Base-by-base conservation (phyloP, 257 asterid genomes). In the Solanum pimpinellifolium region DNA sequence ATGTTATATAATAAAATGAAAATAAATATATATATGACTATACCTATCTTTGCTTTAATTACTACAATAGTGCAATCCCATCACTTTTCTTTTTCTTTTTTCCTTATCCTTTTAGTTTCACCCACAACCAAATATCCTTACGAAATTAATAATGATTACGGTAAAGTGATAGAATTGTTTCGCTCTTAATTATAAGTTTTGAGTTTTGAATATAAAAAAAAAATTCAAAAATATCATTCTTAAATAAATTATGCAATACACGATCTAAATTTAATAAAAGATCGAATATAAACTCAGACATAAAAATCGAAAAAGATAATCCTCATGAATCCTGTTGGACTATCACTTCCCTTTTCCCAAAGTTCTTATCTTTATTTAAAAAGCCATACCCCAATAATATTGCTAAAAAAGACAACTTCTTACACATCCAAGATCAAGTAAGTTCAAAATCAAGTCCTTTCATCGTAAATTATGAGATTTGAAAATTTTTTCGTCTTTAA, bases 31-130 rank as follows among this genome's bases (percentile, higher is more conserved):
- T 27, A 66, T 66, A 75, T 60, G 49, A 47, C 81, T 87, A 85
- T 68, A 81, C 15, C 87, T n/a, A 60, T 75, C 86, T 73, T 88
- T 87, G 75, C 44, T 82, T 65, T 59, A 21, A 85, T 83, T 49
- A 66, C 62, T 47, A 72, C 14, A 23, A 77, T 72, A 83, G 86
- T 86, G 89, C 66, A 42, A 59, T 65, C 83, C 88, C 88, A 85
- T 89, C 90, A 84, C 91, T 66, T 87, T 68, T 37, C 39, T 37
- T 37, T 37, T 37, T 37, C 39, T 91, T 65, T 25, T 70, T 91
- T 70, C 15, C 89, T 91, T 92, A 88, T 93, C 93, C 80, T 9
- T 65, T 85, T 77, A 44, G 75, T 68, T 62, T 47, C 75, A 66
- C 83, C 89, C 85, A 86, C 37, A 49, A 83, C 76, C 84, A 84